Conservation (phyloP, 176 grass and related monocot species). For the Oryza australiensis region DNA sequence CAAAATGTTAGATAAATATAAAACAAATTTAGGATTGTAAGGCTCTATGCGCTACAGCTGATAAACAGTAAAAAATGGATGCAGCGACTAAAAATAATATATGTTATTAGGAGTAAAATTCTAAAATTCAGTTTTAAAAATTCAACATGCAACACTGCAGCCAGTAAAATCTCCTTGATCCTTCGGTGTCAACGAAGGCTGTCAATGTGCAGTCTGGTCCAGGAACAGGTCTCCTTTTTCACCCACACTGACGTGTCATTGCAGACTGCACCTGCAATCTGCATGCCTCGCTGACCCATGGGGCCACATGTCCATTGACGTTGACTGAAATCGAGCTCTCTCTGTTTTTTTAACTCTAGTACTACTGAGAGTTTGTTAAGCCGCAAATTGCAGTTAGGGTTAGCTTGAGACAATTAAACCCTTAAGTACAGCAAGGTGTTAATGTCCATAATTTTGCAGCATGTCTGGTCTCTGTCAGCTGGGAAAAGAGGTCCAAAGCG, state of each 20-base stretch:
- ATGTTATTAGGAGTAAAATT: too few species aligned
- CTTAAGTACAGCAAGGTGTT: neutral
- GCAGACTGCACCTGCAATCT: neutral
- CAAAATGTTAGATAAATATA: neutral
- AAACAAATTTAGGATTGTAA: neutral
- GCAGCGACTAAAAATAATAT: too few species aligned
- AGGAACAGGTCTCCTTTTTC: neutral
- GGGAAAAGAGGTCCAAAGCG: slow-evolving; percentile 1
- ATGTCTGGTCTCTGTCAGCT: slow-evolving; percentile 24
- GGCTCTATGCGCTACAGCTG: too few species aligned
- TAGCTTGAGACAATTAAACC: neutral
- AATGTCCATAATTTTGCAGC: neutral
- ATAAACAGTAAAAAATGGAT: too few species aligned
- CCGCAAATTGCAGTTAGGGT: neutral
- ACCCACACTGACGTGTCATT: neutral
- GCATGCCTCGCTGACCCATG: neutral
- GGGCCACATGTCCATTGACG: neutral
- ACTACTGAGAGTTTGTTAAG: neutral
- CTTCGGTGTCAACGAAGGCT: neutral
- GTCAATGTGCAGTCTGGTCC: neutral
- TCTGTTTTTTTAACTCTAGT: neutral
- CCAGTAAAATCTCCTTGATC: neutral
- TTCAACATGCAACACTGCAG: too few species aligned
- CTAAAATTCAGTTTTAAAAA: too few species aligned
- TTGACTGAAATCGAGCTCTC: neutral